Evolutionary conservation across 2,329 filamentous ascomycete species (phyloP).

Genomic region (Penicillium sp.): DNA sequence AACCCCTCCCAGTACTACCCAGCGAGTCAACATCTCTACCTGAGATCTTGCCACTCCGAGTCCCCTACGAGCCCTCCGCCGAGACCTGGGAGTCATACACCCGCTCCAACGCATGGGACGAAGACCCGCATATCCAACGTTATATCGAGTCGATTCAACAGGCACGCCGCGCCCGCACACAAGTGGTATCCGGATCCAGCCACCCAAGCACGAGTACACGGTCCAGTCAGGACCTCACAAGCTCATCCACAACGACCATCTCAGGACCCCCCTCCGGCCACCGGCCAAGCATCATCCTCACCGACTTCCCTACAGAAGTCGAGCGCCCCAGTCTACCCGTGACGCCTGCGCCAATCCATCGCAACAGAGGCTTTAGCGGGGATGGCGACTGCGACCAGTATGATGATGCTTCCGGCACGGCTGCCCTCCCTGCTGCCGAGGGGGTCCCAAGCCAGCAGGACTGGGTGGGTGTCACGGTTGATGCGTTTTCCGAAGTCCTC

Average conservation of each 20-base stretch:
- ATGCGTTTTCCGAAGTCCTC: conserved; percentile 53
- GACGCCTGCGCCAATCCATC: conserved; percentile 79
- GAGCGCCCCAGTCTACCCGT: conserved; percentile 90
- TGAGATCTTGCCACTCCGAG: conserved; percentile 12
- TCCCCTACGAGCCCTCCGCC: conserved; percentile 26
- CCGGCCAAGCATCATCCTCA: conserved; percentile 70
- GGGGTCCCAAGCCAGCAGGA: conserved; percentile 87
- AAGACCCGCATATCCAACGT: conserved; percentile 81
- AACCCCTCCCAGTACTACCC: conserved; percentile 5
- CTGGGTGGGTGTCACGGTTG: conserved; percentile 80
- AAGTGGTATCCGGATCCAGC: conserved; percentile 42
- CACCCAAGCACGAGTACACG: conserved; percentile 20
- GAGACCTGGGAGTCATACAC: conserved; percentile 76
- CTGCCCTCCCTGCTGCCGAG: conserved; percentile 72
- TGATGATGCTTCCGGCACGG: conserved; percentile 22
- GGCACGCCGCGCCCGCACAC: conserved; percentile 59
- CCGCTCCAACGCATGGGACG: conserved; percentile 91
- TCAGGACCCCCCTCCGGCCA: conserved; percentile 29
- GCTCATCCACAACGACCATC: conserved; percentile 17
- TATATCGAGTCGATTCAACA: conserved; percentile 82
- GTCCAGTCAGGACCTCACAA: background rate
- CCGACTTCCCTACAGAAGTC: conserved; percentile 82
- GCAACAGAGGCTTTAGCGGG: conserved; percentile 69
- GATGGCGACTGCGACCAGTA: conserved; percentile 27
- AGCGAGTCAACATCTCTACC: conserved; percentile 1